Evolutionary conservation across 2,329 filamentous ascomycete species (phyloP), one percentile per base, ranked within the genome.

Genomic region (Hansfordia pulvinata): DNA sequence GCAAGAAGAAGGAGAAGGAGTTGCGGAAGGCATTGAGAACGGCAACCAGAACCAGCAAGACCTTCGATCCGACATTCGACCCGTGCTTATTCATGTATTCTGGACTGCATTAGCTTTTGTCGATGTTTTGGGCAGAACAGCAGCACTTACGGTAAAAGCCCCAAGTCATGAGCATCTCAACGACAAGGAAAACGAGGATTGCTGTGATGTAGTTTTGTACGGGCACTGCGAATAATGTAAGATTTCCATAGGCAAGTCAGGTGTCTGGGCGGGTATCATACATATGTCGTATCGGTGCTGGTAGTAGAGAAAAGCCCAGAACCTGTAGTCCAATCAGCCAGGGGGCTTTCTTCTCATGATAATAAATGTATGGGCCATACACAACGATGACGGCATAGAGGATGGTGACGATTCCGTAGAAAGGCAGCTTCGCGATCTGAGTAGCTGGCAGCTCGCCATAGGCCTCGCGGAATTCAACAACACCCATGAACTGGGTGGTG

Each of bases 121-220:
- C 22, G 25, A 10, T 21, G 13, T 29, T 10, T 8, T 8, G 11
- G 19, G 18, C 9, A 20, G 10, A 12, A 19, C 14, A 19, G 6
- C 12, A 4, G 9, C 4, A 33, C 63, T 33, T 60, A 81, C 76
- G 76, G 52, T 96, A 98, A 59, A 93, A 98, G 22, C 84, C 85
- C 90, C 90, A 98, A 2, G 90, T 98, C 71, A 96, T 86, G 45
- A 96, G 62, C 76, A 96, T 93, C 52, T 98, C 90, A 10, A 96
- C 57, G 10, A 96, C 83, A 22, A 98, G 60, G 57, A 98, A 98
- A 27, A 90, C 73, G 26, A 98, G 63, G 33, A 96, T 98, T 8
- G 90, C 88, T 0, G 90, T 98, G 42, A 98, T 96, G 53, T 98
- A 98, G 51, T 98, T 98, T 54, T 98, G 90, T 3, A 98, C 90